These are phyloP conservation scores for Gamarada debralockiae DNA, from an alignment of 495 filamentous ascomycete species.

Conservation along the genomic window DNA sequence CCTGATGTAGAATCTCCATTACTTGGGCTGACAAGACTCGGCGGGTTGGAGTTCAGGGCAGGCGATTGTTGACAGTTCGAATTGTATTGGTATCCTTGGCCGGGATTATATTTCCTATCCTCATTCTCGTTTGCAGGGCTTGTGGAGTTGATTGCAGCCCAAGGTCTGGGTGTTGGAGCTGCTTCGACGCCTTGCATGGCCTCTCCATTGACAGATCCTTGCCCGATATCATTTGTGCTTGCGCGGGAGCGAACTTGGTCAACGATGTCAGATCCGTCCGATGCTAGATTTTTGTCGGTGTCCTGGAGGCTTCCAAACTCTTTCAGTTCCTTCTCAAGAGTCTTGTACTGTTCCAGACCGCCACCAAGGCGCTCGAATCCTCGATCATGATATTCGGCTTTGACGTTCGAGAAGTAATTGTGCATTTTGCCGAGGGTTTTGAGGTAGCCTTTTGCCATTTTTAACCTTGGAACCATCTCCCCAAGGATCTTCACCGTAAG, in stretches of 20 bases:
- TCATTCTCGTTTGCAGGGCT: conserved; percentile 16
- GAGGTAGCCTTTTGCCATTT: conserved; percentile 70
- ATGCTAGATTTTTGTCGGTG: conserved; percentile 10
- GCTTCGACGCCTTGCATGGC: conserved; percentile 24
- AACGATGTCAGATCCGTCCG: conserved; percentile 20
- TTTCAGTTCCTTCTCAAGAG: conserved; percentile 25
- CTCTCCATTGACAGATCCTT: conserved; percentile 21
- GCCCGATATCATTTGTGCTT: conserved; percentile 23
- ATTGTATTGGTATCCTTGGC: conserved; percentile 5
- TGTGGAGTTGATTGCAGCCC: conserved; percentile 19
- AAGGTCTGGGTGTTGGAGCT: conserved; percentile 7
- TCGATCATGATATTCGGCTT: conserved; percentile 47
- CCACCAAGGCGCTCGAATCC: conserved; percentile 30
- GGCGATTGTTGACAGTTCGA: conserved; percentile 16
- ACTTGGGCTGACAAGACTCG: conserved; percentile 13
- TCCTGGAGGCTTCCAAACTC: conserved; percentile 27
- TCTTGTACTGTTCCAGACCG: conserved; percentile 69
- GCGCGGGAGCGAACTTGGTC: conserved; percentile 20
- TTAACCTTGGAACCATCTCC: conserved; percentile 62
- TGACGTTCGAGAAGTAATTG: conserved; percentile 61
- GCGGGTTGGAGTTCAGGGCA: conserved; percentile 13
- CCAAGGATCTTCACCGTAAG: conserved; percentile 37
- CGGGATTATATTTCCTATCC: conserved; percentile 14
- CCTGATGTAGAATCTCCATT: conserved; percentile 16
- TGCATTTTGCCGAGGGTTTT: conserved; percentile 64